phyloP scores from a whole-genome alignment of 768 basidiomycete species.

The Suillus subaureus region DNA sequence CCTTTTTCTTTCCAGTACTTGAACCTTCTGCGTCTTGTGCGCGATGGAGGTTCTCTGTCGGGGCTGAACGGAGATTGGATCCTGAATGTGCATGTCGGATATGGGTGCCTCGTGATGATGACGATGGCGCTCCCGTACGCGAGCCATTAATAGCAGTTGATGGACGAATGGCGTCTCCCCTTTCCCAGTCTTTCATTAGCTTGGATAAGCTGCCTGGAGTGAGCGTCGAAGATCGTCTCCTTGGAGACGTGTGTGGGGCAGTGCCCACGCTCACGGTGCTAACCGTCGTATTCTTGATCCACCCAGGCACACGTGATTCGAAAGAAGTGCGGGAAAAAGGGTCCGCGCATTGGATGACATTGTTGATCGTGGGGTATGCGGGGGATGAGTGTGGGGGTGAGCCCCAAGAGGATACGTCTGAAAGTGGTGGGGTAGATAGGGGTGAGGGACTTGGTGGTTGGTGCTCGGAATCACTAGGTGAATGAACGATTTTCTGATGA shows the following conservation, averaged over 20 bases:
- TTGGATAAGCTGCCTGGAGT: slow-evolving; percentile 10
- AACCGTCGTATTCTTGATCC: slow-evolving; percentile 16
- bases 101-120: neutral
- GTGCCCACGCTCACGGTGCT: slow-evolving; percentile 29
- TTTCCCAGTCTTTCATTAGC: slow-evolving; percentile 15
- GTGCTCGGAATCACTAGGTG: slow-evolving; percentile 4
- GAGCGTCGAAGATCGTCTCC: slow-evolving; percentile 32
- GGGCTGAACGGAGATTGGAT: slow-evolving; percentile 25
- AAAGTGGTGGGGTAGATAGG: slow-evolving; percentile 29
- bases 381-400: slow-evolving; percentile 19
- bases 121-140: neutral
- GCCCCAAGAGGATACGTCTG: slow-evolving; percentile 26
- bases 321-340: neutral
- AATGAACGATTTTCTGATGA: slow-evolving; percentile 10
- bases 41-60: slow-evolving; percentile 11
- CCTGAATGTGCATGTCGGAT: slow-evolving; percentile 27
- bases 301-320: slow-evolving; percentile 14
- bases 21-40: slow-evolving; percentile 14
- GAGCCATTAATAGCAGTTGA: neutral
- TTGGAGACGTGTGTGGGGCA: neutral
- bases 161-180: slow-evolving; percentile 4
- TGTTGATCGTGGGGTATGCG: slow-evolving; percentile 25
- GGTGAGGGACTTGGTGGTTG: slow-evolving; percentile 9
- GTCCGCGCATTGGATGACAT: slow-evolving; percentile 19
- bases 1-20: slow-evolving; percentile 32